Conservation (phyloP, 164 flowering plant genomes). For the Malania oleifera region DNA sequence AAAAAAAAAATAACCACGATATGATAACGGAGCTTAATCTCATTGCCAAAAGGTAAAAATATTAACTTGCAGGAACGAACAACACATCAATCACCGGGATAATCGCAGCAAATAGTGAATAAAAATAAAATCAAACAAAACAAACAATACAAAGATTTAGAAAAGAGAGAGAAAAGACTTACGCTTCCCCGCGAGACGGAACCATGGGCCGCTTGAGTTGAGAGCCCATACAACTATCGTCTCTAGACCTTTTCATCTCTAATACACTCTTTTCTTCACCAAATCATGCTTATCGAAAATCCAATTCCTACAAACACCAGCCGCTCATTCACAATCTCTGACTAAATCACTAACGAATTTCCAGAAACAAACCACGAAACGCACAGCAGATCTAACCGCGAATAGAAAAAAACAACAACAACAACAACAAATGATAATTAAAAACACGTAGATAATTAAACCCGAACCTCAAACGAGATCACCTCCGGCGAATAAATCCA, state of each 20-base stretch:
- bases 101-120: background rate
- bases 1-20: constrained; percentile 1
- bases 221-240: constrained; percentile 46
- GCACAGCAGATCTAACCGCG: constrained; percentile 26
- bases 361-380: background rate
- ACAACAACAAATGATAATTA: background rate
- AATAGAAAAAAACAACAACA: background rate
- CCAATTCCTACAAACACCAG: constrained; percentile 8
- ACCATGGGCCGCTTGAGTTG: constrained; percentile 56
- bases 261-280: constrained; percentile 11
- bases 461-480: constrained; percentile 27
- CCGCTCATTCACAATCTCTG: constrained; percentile 5
- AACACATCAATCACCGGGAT: background rate
- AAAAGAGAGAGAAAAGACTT: constrained; percentile 19
- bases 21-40: constrained; percentile 1
- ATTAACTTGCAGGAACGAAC: background rate
- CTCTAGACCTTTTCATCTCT: constrained; percentile 79
- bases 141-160: constrained; percentile 2
- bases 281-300: constrained; percentile 18
- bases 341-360: background rate
- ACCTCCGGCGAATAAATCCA: constrained; percentile 27
- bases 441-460: constrained; percentile 5
- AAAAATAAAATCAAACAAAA: background rate
- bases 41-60: background rate
- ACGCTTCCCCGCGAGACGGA: constrained; percentile 62